A percentile compares a stretch with the other conserved stretches of the same genome.
phyloP scores from a whole-genome alignment of 2,329 filamentous ascomycete species.

The Whalleya microplaca region DNA sequence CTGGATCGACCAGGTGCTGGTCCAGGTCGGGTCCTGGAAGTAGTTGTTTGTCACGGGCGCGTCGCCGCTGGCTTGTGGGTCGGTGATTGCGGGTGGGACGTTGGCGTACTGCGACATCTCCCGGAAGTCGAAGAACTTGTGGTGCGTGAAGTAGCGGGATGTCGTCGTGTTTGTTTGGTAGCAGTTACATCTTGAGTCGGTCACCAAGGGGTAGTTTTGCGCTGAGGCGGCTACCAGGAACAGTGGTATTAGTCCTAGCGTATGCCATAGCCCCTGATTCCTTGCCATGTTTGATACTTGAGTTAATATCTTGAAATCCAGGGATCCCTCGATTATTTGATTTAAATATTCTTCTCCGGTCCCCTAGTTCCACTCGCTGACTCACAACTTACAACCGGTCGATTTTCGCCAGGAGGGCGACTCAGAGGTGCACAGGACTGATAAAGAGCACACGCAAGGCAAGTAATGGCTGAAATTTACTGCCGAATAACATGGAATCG shows the following conservation, averaged over 20 bases:
- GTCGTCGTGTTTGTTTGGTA: conserved; percentile 51
- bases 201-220: conserved; percentile 30
- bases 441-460: neutral
- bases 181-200: conserved; percentile 46
- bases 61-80: conserved; percentile 31
- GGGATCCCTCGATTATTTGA: neutral
- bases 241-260: conserved; percentile 16
- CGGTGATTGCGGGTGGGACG: conserved; percentile 33
- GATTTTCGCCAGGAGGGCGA: neutral
- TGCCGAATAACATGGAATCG: neutral
- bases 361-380: neutral
- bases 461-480: neutral
- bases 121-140: conserved; percentile 55
- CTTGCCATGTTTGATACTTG: conserved; percentile 7
- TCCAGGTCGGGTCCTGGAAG: conserved; percentile 37
- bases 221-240: conserved; percentile 13
- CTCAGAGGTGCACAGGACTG: neutral
- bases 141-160: conserved; percentile 48
- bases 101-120: conserved; percentile 45
- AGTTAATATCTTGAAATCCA: neutral
- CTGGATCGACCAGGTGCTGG: conserved; percentile 38
- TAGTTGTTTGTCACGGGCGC: conserved; percentile 35
- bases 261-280: conserved; percentile 12
- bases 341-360: neutral
- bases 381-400: neutral